Base-by-base conservation (phyloP, 2,329 filamentous ascomycete species). In the Claviceps cyperi region DNA sequence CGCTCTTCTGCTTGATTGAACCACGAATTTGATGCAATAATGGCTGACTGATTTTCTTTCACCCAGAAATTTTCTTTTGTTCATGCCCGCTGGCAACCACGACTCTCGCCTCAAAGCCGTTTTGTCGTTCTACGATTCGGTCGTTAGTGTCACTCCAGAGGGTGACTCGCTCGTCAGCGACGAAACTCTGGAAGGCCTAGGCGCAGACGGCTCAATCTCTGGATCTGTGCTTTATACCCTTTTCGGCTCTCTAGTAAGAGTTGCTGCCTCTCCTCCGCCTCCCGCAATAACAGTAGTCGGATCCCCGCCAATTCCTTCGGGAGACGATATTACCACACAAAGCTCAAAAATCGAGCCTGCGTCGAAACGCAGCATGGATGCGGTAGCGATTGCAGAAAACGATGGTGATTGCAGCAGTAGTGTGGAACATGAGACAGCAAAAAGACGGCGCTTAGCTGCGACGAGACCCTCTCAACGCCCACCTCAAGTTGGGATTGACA, bases 141-240 rank as follows among this genome's bases (percentile, higher is more conserved):
- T 91, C 58, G 82, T 94, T 63, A 89, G 86, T 66, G 75, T 98
- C 64, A 95, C 87, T 61, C 76, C 88, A 53, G 92, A 98, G 75
- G 92, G 92, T 66, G 92, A 97, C 71, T 92, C 92, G 58, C 77
- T 86, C 60, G 83, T 97, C 60, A 87, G 83, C 72, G 90, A 94
- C 71, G 88, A 95, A 65, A 84, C 83, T 64, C 78, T 95, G 62
- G 80, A 94, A 76, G 86, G 90, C 71, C 75, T 94, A 90, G 91
- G 91, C 95, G 96, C 77, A 80, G 76, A 75, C 66, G 72, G 70
- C 68, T 81, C 53, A 54, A 63, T 62, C 57, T 61, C 62, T 56
- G 53, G 51, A 54, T 61, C 79, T 70, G 77, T 89, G 78, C 71
- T 83, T 66, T 75, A 79, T 67, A 74, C 77, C 70, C 74, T 89